phyloP scores from a whole-genome alignment of 805 yeast genomes.

The Clavispora asparagi region DNA sequence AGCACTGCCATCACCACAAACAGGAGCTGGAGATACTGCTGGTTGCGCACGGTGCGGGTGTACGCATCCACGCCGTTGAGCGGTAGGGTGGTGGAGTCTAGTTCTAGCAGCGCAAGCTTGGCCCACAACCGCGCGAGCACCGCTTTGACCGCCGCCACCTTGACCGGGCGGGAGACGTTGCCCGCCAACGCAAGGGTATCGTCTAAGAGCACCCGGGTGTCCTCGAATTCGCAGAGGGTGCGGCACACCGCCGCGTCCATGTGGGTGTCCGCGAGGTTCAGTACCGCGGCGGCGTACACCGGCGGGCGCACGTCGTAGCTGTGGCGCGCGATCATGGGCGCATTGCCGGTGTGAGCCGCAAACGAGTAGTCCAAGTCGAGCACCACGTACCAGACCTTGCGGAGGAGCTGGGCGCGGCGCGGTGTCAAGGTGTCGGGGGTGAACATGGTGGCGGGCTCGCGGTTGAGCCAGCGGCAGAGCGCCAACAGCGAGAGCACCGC shows the following conservation, averaged over 20 bases:
- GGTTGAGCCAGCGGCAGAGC: slow-evolving; percentile 1
- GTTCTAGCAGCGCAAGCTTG: background rate
- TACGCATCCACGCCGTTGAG: background rate
- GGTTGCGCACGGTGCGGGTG: background rate
- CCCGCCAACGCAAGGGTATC: background rate
- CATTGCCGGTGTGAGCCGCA: background rate
- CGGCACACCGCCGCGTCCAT: slow-evolving; percentile 2
- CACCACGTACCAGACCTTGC: slow-evolving; percentile 2
- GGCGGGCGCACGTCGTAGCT: slow-evolving; percentile 1
- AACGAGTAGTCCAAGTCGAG: background rate
- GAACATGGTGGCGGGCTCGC: background rate
- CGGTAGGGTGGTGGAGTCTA: background rate
- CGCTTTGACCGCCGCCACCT: background rate
- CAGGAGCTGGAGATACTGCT: background rate
- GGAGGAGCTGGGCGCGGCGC: background rate
- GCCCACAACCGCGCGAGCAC: background rate
- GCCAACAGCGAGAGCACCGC: slow-evolving; percentile 1
- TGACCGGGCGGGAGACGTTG: background rate
- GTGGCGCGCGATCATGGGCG: background rate
- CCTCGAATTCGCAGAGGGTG: background rate
- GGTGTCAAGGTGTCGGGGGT: background rate
- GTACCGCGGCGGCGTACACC: background rate
- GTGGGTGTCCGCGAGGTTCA: background rate
- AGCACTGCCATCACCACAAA: background rate
- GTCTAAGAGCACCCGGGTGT: background rate